Evolutionary conservation across 2,329 filamentous ascomycete species (phyloP), one percentile per base, ranked within the genome.

Genomic region (Colletotrichum viniferum): DNA sequence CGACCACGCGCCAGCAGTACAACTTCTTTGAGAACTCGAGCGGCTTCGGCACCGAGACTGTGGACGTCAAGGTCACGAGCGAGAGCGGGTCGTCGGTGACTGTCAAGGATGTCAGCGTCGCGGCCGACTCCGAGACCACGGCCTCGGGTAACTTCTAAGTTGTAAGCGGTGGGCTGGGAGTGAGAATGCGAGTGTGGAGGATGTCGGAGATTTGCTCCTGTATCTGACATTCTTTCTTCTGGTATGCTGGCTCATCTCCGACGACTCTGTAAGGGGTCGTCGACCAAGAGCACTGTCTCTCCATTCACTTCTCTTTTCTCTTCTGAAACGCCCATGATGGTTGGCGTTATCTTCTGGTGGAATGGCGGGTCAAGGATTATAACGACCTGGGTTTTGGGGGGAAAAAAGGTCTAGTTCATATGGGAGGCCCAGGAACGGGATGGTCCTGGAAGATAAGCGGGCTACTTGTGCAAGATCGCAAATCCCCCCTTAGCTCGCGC

Each of bases 21-120:
- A 90, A 93, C 86, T 94, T 88, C 84, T 94, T 93, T 61, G 88
- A 93, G 86, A 87, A 92, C 78, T 73, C 84, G 1, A 84, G 86
- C 73, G 92, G 92, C 0, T 92, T 91, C 78, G 89, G 90, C 1
- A 87, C 86, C 1, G 82, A 85, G 10, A 87, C 82, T 4, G 90
- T 93, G 2, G 86, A 89, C 77, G 85, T 93, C 43, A 87, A 86
- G 76, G 85, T 93, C 48, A 93, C 90, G 1, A 88, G 88, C 76
- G 80, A 83, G 4, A 86, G 85, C 58, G 91, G 92, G 1, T 84
- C 86, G 77, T 85, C 80, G 0, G 84, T 93, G 14, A 83, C 85
- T 8, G 87, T 92, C 9, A 88, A 88, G 77, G 82, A 85, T 24
- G 89, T 93, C 3, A 83, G 83, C 18, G 83, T 90, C 48, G 81